These are phyloP conservation scores for Amanita exitialis DNA, from an alignment of 768 basidiomycete species.

Conservation along the genomic window DNA sequence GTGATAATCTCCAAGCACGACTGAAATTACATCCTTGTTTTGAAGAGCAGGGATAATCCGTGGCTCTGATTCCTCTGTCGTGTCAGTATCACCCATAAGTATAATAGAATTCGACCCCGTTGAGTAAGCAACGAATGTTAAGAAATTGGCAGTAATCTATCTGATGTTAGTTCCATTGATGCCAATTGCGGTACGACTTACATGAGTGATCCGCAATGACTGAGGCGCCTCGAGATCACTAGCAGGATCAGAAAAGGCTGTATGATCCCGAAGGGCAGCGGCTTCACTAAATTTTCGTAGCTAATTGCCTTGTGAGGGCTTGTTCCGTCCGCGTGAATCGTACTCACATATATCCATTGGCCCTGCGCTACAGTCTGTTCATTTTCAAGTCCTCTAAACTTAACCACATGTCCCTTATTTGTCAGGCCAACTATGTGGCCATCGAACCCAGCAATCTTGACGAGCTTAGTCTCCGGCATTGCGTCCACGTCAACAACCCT, in stretches of 20 bases:
- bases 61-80: constrained; percentile 34
- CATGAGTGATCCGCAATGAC: constrained; percentile 67
- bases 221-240: constrained; percentile 23
- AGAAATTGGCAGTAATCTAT: constrained; percentile 79
- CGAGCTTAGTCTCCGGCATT: constrained; percentile 33
- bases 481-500: constrained; percentile 17
- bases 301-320: constrained; percentile 23
- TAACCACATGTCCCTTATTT: constrained; percentile 67
- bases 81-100: constrained; percentile 54
- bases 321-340: neutral
- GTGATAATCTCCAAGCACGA: constrained; percentile 91
- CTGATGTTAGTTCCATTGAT: constrained; percentile 4
- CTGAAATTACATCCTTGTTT: constrained; percentile 69
- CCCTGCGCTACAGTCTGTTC: constrained; percentile 29
- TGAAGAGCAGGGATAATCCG: constrained; percentile 66
- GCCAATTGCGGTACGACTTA: constrained; percentile 23
- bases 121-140: constrained; percentile 76
- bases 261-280: constrained; percentile 33
- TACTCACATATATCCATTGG: constrained; percentile 64
- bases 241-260: constrained; percentile 29
- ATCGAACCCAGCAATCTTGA: constrained; percentile 78
- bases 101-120: constrained; percentile 62
- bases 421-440: constrained; percentile 71
- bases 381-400: constrained; percentile 37
- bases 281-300: constrained; percentile 67